phyloP scores from a whole-genome alignment of 148 eudicot genomes.

The Polygonum maritimum region DNA sequence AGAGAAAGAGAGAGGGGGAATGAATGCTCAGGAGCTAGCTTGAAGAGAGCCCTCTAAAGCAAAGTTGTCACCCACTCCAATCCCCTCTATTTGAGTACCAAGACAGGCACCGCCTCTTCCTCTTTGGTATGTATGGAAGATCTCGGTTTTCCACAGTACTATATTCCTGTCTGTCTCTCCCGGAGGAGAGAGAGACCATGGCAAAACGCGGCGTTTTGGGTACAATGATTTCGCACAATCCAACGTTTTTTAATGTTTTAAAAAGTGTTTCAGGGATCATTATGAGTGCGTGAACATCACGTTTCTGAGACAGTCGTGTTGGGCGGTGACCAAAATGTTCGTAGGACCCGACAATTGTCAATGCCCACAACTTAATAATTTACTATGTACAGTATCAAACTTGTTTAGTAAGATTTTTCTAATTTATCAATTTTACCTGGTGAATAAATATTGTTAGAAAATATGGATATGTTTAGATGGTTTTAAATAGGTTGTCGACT shows the following conservation, averaged over 20 bases:
- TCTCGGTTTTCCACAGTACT: neutral
- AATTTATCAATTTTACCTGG: no score
- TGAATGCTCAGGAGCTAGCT: neutral
- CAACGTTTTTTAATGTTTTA: neutral
- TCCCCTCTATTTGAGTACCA: neutral
- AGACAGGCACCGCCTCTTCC: neutral
- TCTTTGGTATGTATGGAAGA: neutral
- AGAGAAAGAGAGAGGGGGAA: neutral
- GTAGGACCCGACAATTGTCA: no score
- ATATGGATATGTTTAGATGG: no score
- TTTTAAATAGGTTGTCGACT: no score
- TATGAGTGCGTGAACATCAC: no score
- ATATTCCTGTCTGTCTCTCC: neutral
- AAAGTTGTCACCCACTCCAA: constrained; percentile 2
- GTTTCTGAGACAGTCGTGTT: no score
- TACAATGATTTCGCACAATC: neutral
- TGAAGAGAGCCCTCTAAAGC: neutral
- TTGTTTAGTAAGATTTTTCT: no score
- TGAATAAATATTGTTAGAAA: no score
- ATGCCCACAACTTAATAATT: no score
- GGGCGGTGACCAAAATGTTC: no score
- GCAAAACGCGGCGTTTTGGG: neutral
- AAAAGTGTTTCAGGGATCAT: no score
- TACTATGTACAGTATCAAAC: no score
- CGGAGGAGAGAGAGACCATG: neutral